phyloP scores from a whole-genome alignment of 1,139 yeast genomes.

The Geotrichum candidum region DNA sequence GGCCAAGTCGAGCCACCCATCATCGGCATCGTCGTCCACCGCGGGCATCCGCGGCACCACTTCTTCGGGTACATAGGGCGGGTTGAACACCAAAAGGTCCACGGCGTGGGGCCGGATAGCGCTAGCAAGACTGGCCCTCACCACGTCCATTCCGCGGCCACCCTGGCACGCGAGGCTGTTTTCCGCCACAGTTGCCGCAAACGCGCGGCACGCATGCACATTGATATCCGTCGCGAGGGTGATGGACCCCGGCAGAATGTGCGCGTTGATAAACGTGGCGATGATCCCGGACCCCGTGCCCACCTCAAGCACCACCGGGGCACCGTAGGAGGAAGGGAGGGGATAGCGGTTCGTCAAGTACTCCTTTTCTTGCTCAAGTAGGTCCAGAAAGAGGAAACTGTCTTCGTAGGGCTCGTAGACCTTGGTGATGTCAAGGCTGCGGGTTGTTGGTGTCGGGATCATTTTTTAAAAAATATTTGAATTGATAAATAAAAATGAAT shows the following conservation, averaged over 20 bases:
- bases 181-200: constrained; percentile 44
- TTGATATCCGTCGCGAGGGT: constrained; percentile 72
- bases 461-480: constrained; percentile 27
- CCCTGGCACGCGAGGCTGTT: constrained; percentile 37
- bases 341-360: constrained; percentile 16
- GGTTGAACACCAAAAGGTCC: constrained; percentile 79
- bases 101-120: constrained; percentile 44
- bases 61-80: constrained; percentile 88
- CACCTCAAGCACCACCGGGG: constrained; percentile 54
- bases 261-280: constrained; percentile 59
- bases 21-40: constrained; percentile 41
- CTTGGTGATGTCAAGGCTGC: constrained; percentile 42
- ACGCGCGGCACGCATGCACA: constrained; percentile 63
- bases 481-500: no score
- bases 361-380: constrained; percentile 55
- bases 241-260: constrained; percentile 45
- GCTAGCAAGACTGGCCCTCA: constrained; percentile 53
- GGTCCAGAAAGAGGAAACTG: constrained; percentile 72
- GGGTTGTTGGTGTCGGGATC: constrained; percentile 52
- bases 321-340: constrained; percentile 2
- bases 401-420: constrained; percentile 96
- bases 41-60: constrained; percentile 47
- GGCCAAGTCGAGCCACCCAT: constrained; percentile 78
- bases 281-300: constrained; percentile 93
- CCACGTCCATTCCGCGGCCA: constrained; percentile 41